Base-by-base conservation (phyloP, 345 rosid genomes). In the Salix suchowensis region DNA sequence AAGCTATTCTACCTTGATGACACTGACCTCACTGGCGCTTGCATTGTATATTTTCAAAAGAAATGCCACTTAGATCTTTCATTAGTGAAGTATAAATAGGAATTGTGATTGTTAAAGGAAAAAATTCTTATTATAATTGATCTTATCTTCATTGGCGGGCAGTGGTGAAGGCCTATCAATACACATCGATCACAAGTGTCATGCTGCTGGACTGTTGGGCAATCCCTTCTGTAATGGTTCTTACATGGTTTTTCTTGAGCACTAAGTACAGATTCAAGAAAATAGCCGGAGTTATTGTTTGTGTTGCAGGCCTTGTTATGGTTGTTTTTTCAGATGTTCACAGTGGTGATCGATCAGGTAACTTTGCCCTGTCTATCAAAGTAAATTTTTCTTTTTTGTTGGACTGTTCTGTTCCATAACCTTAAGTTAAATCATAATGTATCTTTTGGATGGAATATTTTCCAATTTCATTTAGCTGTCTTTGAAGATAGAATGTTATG, bases 141-240 rank as follows among this genome's bases (percentile, higher is more conserved):
- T 75, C 36, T 71, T 21, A 28, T 77, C n/a, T 48, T 58, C 78
- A 26, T 70, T 75, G 26, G 65, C 77, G 68, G 42, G 76, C 90
- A 93, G 98, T 91, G 86, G 97, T 91, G 82, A 96, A 96, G 89
- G 97, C 99, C 24, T 88, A 86, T 82, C 97, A 96, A 84, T 83
- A 92, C 85, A 91, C 97, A 67, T 87, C 98, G 52, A 74, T 96
- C 48, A 96, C 99, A 37, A 96, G 98, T 69, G 84, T 96, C 68
- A 96, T 92, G 98, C 87, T 96, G 71, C 88, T 96, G 26, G 98
- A 96, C 77, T 96, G 99, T 79, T 96, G 98, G 99, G 71, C 97
- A 16, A 92, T 96, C 70, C 98, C 99, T 2, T 85, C 88, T 0
- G 98, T 94, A 77, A 86, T 93, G 97, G 30, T 93, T 65, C 95